Evolutionary conservation across 257 asterid species (phyloP).

Genomic region (Orobanche coerulescens): DNA sequence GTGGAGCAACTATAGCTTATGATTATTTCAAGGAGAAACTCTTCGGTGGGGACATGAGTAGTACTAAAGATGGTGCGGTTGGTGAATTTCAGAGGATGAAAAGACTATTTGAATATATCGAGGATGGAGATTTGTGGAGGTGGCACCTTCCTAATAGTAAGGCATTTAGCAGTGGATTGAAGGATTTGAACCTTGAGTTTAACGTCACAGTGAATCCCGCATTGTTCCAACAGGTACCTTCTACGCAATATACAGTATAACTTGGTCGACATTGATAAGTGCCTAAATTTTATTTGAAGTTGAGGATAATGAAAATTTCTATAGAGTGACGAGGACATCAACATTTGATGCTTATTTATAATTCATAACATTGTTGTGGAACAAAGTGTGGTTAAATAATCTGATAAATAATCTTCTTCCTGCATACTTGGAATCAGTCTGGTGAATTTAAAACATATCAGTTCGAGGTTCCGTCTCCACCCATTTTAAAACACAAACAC

Average conservation of each 20-base stretch:
- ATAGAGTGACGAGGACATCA: not conserved
- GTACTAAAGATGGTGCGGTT: slow-evolving; percentile 20
- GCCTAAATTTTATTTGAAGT: not conserved
- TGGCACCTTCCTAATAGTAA: slow-evolving; percentile 76
- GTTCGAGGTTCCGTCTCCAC: not conserved
- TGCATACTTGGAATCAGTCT: not conserved
- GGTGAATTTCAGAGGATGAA: slow-evolving; percentile 45
- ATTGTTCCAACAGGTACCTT: slow-evolving; percentile 73
- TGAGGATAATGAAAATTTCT: not conserved
- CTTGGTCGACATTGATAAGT: not conserved
- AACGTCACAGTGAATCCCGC: slow-evolving; percentile 54
- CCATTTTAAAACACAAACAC: too few relatives aligned
- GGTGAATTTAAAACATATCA: not conserved
- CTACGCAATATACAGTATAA: slow-evolving; percentile 11
- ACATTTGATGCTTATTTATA: not conserved
- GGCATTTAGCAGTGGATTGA: slow-evolving; percentile 86
- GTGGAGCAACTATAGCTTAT: slow-evolving; percentile 89
- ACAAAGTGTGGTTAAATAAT: not conserved
- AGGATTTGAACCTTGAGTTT: slow-evolving; percentile 66
- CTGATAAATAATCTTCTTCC: not conserved
- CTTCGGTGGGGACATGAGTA: slow-evolving; percentile 22
- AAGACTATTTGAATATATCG: slow-evolving; percentile 71
- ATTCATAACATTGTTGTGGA: not conserved
- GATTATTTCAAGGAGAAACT: slow-evolving; percentile 84
- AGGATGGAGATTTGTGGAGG: slow-evolving; percentile 90